A percentile compares a stretch with the other conserved stretches of the same genome.
phyloP scores from a whole-genome alignment of 2,329 filamentous ascomycete species.

The Xylogone sp. region DNA sequence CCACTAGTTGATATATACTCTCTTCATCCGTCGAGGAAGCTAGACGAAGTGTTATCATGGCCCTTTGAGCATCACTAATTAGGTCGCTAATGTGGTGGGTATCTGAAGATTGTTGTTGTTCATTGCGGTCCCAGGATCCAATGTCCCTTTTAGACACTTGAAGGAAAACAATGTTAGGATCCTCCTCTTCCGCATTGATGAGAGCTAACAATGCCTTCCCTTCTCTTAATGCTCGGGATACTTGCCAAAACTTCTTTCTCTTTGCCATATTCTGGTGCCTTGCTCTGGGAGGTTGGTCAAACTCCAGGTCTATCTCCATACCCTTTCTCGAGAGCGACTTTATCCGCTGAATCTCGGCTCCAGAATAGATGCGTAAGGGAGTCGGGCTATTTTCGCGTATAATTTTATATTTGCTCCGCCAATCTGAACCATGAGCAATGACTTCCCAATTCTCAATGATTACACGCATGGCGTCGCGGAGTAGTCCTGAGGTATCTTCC shows the following conservation, averaged over 20 bases:
- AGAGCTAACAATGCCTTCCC: constrained; percentile 9
- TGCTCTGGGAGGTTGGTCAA: constrained; percentile 14
- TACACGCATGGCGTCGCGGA: constrained; percentile 22
- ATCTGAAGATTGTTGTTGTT: constrained; percentile 8
- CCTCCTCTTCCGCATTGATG: constrained; percentile 12
- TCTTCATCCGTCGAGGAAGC: constrained; percentile 11
- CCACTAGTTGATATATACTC: constrained; percentile 9
- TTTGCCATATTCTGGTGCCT: neutral
- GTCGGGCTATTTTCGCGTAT: constrained; percentile 11
- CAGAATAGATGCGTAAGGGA: constrained; percentile 10
- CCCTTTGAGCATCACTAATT: constrained; percentile 15
- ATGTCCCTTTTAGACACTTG: constrained; percentile 17
- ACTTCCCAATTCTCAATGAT: constrained; percentile 19
- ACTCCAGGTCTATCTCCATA: constrained; percentile 11
- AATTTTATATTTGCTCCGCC: constrained; percentile 7
- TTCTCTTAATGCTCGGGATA: constrained; percentile 6
- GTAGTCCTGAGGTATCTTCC: constrained; percentile 24
- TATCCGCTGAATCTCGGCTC: constrained; percentile 14
- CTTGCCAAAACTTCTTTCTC: constrained; percentile 14
- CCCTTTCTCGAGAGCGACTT: constrained; percentile 13
- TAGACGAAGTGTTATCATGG: constrained; percentile 18
- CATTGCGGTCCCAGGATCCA: constrained; percentile 3
- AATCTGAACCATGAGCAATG: constrained; percentile 12
- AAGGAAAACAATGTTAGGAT: constrained; percentile 19
- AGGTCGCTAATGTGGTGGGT: constrained; percentile 13